Base-by-base conservation (phyloP, 2,329 filamentous ascomycete species). In the Celoporthe dispersa region DNA sequence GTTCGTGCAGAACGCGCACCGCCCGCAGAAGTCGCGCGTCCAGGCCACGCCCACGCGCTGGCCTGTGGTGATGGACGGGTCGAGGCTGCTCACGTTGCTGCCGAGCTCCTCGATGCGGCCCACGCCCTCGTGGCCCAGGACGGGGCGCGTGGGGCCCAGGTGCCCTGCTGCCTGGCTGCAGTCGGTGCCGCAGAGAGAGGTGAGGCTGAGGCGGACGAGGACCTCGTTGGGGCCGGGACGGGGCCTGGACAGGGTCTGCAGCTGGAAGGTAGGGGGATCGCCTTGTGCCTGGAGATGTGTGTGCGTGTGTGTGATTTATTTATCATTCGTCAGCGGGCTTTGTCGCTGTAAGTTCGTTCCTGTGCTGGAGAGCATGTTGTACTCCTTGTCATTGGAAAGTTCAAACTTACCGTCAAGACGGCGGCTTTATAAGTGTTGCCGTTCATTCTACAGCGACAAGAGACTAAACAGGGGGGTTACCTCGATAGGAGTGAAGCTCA, bases 101-200 rank as follows among this genome's bases (percentile, higher is more conserved):
- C 83, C 83, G 1, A 84, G 70, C 33, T 73, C 75, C 4, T 76
- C 79, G 22, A 84, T 76, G 14, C 75, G 76, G 1, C 83, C 83
- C 1, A 84, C 80, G 9, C 83, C 83, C 71, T 85, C 83, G 63
- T 85, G 83, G 4, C 83, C 83, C 0, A 82, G 76, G 1, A 82
- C 77, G 33, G 77, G 71, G 6, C 75, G 73, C 0, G 76, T 75
- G 0, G 79, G 79, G 0, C 81, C 80, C 60, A 83, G 72, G 33
- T 81, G 75, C 14, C 81, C 81, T 0, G 77, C 67, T 0, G 81
- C 82, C 65, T 83, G 77, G 22, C 75, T 75, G 22, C 79, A 73
- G 69, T 83, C 81, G 9, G 81, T 80, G 3, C 80, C 81, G 69
- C 81, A 83, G 44, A 83, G 73, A 19, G 78, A 78, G 2, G 80